Evolutionary conservation across 495 filamentous ascomycete genomes (phyloP).

Genomic region (Xylaria sp.): DNA sequence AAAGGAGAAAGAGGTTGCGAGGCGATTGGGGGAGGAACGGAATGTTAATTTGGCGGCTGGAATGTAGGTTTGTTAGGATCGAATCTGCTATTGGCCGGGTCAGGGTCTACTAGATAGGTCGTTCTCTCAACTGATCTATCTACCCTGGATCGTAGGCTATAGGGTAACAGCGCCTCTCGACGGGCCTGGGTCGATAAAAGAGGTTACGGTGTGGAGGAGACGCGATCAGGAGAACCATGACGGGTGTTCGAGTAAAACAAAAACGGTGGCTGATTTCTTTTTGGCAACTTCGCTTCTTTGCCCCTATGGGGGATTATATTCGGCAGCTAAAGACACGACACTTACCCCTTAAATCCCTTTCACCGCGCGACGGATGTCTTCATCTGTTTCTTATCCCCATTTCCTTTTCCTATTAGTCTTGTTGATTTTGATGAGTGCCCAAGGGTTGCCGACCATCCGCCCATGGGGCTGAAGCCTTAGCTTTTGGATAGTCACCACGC

Average conservation of each 20-base stretch:
- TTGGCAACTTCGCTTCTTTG: slow-evolving; percentile 9
- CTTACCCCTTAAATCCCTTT: background rate
- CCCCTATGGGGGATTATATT: slow-evolving; percentile 3
- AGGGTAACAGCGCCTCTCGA: background rate
- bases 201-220: background rate
- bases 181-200: background rate
- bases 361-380: background rate
- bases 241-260: slow-evolving; percentile 1
- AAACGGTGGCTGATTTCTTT: slow-evolving; percentile 1
- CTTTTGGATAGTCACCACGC: background rate
- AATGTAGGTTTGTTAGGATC: slow-evolving; percentile 8
- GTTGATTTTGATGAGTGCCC: background rate
- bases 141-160: background rate
- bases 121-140: background rate
- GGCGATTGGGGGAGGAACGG: slow-evolving; percentile 56
- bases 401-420: background rate
- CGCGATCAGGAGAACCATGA: background rate
- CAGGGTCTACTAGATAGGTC: background rate
- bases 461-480: background rate
- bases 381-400: background rate
- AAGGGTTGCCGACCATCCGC: background rate
- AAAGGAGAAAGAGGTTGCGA: slow-evolving; percentile 60
- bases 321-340: slow-evolving; percentile 1
- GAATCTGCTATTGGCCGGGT: background rate
- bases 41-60: slow-evolving; percentile 29